Percentiles rank a stretch among this genome's conserved stretches.
Evolutionary conservation across 2,329 filamentous ascomycete genomes (phyloP).

Genomic region (Talaromyces sp.): DNA sequence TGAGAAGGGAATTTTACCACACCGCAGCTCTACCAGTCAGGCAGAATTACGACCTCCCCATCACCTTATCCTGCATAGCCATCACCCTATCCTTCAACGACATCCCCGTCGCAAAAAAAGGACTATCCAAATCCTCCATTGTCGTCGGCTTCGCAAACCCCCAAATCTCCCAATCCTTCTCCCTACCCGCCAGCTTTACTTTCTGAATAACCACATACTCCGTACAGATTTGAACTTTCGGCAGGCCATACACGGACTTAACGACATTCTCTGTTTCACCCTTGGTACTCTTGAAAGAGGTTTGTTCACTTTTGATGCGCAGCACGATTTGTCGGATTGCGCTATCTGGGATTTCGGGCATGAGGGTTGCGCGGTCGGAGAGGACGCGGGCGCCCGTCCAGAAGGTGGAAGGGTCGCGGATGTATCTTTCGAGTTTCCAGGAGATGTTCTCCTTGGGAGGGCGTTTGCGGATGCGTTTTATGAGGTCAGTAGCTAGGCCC

Average conservation of each 20-base stretch:
- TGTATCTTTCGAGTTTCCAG: slow-evolving; percentile 39
- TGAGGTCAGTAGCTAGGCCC: slow-evolving; percentile 35
- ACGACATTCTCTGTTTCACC: not conserved
- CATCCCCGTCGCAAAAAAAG: slow-evolving; percentile 35
- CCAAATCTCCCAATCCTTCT: slow-evolving; percentile 50
- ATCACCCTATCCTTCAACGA: slow-evolving; percentile 33
- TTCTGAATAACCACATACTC: slow-evolving; percentile 54
- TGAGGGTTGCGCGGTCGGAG: slow-evolving; percentile 40
- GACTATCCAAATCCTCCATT: slow-evolving; percentile 35
- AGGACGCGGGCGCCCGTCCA: slow-evolving; percentile 38
- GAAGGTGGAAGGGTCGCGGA: slow-evolving; percentile 34
- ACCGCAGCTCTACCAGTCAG: not conserved
- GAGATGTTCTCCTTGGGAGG: slow-evolving; percentile 26
- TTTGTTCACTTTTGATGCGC: slow-evolving; percentile 32
- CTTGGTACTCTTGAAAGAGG: slow-evolving; percentile 2
- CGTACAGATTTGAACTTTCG: slow-evolving; percentile 41
- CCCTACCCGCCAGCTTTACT: slow-evolving; percentile 39
- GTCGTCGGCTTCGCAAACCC: slow-evolving; percentile 45
- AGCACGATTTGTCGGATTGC: slow-evolving; percentile 40
- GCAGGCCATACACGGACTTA: slow-evolving; percentile 9
- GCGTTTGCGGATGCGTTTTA: slow-evolving; percentile 33
- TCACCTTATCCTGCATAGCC: slow-evolving; percentile 13
- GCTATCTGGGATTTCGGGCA: slow-evolving; percentile 39
- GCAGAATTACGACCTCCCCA: slow-evolving; percentile 1
- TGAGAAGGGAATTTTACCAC: not conserved